Conservation (phyloP, 371 early-diverging fungal species). For the Batkoa obscura region DNA sequence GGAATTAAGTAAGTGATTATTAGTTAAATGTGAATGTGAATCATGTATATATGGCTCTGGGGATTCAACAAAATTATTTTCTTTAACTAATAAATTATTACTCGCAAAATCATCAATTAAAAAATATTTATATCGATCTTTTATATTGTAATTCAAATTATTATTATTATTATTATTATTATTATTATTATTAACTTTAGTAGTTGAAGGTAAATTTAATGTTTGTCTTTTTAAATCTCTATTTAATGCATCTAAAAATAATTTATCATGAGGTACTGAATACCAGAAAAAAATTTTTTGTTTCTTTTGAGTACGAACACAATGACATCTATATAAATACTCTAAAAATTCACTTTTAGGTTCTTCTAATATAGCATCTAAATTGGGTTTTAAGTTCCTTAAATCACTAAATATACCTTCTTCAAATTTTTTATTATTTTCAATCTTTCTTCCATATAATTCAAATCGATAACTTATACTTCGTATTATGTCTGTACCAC, state of each 20-base stretch:
- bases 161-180: too few relatives aligned
- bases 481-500: conserved; percentile 98
- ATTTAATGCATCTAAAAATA: conserved; percentile 96
- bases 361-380: conserved; percentile 90
- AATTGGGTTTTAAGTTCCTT: conserved; percentile 93
- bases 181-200: neutral
- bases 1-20: too few relatives aligned
- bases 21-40: too few relatives aligned
- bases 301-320: conserved; percentile 99
- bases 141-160: too few relatives aligned
- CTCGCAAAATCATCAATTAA: too few relatives aligned
- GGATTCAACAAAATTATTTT: too few relatives aligned
- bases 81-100: too few relatives aligned
- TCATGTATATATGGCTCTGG: too few relatives aligned
- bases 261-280: conserved; percentile 93
- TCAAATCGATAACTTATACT: conserved; percentile 88
- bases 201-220: neutral
- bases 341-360: conserved; percentile 93
- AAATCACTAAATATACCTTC: conserved; percentile 98
- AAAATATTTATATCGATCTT: too few relatives aligned
- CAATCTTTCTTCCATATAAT: conserved; percentile 72
- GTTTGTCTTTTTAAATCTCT: conserved; percentile 90
- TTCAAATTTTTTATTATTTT: conserved; percentile 95
- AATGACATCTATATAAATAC: conserved; percentile 92
- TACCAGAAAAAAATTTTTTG: conserved; percentile 99